Conservation (phyloP, 1,284 basidiomycete species). For the Volvariella volvacea region DNA sequence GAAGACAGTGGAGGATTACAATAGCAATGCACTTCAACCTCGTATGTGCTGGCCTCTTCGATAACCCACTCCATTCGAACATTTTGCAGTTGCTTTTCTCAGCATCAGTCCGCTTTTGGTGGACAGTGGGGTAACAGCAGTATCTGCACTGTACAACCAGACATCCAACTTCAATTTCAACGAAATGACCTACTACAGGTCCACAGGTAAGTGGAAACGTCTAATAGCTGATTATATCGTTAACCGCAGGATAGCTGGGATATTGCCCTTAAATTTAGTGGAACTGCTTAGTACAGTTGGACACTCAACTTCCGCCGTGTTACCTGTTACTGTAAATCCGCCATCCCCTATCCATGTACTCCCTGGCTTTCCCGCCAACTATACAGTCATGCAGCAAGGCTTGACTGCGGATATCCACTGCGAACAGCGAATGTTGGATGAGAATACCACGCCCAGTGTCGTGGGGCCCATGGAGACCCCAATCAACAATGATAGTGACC, state of each 20-base stretch:
- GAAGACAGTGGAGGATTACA: not conserved
- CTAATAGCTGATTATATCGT: not conserved
- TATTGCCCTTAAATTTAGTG: not conserved
- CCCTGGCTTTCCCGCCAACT: not conserved
- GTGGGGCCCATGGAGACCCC: too few species aligned
- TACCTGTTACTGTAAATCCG: not conserved
- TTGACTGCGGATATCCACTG: not conserved
- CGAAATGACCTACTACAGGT: not conserved
- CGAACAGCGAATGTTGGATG: not conserved
- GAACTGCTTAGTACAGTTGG: not conserved
- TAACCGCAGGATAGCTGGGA: not conserved
- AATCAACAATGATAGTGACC: too few species aligned
- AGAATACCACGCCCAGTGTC: not conserved
- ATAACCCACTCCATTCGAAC: not conserved
- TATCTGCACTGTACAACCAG: not conserved
- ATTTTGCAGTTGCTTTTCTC: not conserved
- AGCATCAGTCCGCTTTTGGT: not conserved
- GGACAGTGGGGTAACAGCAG: not conserved
- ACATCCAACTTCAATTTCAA: not conserved
- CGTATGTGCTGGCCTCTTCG: not conserved
- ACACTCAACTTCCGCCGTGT: too few species aligned
- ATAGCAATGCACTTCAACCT: not conserved
- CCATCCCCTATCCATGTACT: too few species aligned
- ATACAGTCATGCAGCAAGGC: not conserved
- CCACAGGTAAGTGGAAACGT: not conserved